A percentile compares a stretch with the other conserved stretches of the same genome.
phyloP scores from a whole-genome alignment of 1,284 basidiomycete genomes.

The Austroboletus niveus region DNA sequence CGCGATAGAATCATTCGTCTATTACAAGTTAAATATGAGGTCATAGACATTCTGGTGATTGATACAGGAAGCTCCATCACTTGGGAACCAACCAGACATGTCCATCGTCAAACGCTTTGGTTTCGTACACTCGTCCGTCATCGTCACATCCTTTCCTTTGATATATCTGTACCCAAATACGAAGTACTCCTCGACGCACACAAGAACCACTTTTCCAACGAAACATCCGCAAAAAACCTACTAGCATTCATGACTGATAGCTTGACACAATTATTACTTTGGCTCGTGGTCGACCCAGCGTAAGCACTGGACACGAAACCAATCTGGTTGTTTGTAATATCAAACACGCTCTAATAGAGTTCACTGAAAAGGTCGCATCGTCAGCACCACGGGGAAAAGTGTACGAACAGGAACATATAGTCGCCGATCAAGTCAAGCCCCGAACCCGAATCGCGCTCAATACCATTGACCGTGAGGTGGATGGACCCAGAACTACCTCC shows the following conservation, averaged over 20 bases:
- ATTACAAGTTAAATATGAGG: background rate
- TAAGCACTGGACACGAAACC: background rate
- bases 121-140: too few species aligned
- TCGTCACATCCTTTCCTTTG: too few species aligned
- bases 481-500: constrained; percentile 41
- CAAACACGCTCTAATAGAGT: constrained; percentile 50
- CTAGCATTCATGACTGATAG: too few species aligned
- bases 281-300: background rate
- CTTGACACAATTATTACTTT: too few species aligned
- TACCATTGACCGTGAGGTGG: too few species aligned
- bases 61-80: constrained; percentile 38
- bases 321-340: constrained; percentile 28
- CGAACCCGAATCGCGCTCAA: constrained; percentile 31
- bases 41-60: constrained; percentile 22
- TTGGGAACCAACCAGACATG: constrained; percentile 17
- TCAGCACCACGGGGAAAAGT: background rate
- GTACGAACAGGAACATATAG: constrained; percentile 33
- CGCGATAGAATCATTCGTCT: constrained; percentile 25
- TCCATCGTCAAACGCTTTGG: too few species aligned
- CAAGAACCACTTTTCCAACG: too few species aligned
- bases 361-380: constrained; percentile 27
- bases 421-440: constrained; percentile 35
- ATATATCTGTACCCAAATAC: too few species aligned
- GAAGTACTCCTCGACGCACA: too few species aligned
- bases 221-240: too few species aligned